phyloP scores from a whole-genome alignment of 2,329 filamentous ascomycete genomes.

The Acrocalymma vagum region DNA sequence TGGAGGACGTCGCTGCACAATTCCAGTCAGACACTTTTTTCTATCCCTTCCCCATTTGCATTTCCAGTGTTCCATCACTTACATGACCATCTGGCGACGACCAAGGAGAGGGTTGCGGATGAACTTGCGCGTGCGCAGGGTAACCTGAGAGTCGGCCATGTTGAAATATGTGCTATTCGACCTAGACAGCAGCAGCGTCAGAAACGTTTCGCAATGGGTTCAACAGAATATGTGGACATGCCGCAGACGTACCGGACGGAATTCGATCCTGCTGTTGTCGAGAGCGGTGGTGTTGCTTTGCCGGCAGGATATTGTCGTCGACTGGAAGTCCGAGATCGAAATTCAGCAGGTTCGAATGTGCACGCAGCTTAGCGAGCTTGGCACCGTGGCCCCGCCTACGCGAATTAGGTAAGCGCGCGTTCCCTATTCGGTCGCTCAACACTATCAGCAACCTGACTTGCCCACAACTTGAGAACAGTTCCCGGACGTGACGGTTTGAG shows the following conservation, averaged over 20 bases:
- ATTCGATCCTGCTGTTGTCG: constrained; percentile 44
- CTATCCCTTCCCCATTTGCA: constrained; percentile 23
- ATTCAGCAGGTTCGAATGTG: constrained; percentile 20
- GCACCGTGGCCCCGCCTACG: constrained; percentile 19
- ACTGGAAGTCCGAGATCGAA: constrained; percentile 18
- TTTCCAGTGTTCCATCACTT: constrained; percentile 49
- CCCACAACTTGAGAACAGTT: not conserved
- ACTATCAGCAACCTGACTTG: constrained; percentile 4
- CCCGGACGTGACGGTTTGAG: constrained; percentile 3
- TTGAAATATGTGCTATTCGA: constrained; percentile 55
- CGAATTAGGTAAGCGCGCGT: constrained; percentile 30
- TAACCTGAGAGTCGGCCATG: constrained; percentile 80
- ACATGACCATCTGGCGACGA: constrained; percentile 99
- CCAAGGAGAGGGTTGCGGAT: constrained; percentile 99
- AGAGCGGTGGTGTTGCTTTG: constrained; percentile 38
- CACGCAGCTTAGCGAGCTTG: constrained; percentile 15
- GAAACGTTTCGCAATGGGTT: constrained; percentile 12
- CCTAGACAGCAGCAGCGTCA: constrained; percentile 31
- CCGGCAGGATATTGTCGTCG: constrained; percentile 42
- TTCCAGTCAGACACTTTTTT: constrained; percentile 40
- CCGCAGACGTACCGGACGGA: constrained; percentile 40
- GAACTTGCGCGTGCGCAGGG: constrained; percentile 96
- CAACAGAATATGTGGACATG: too few species aligned
- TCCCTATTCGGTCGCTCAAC: constrained; percentile 1
- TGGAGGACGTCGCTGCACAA: constrained; percentile 93